Evolutionary conservation across 2,329 filamentous ascomycete species (phyloP).

Genomic region (Hymenoscyphus infarciens): DNA sequence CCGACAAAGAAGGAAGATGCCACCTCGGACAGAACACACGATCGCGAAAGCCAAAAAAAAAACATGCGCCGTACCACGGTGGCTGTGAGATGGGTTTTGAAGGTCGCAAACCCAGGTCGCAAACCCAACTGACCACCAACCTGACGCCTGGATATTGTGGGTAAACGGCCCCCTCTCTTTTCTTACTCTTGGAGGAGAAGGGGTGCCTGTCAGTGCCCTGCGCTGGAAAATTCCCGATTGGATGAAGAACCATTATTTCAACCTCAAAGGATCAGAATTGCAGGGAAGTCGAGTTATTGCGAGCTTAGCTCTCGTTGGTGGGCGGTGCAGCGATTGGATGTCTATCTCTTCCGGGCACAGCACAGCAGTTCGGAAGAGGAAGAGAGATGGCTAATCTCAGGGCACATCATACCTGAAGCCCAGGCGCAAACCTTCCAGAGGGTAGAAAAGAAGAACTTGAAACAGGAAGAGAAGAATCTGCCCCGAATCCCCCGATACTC

Average conservation of each 20-base stretch:
- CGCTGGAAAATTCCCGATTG: neutral
- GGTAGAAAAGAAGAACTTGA: neutral
- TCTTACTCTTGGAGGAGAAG: neutral
- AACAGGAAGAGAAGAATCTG: neutral
- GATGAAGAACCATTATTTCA: neutral
- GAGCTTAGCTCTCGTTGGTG: neutral
- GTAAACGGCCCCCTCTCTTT: neutral
- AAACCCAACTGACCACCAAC: neutral
- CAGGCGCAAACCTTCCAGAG: neutral
- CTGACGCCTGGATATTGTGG: neutral
- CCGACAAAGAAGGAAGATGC: neutral
- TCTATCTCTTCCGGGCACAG: neutral
- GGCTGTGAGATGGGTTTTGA: slow-evolving; percentile 7
- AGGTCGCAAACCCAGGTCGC: neutral
- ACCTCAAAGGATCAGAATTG: neutral
- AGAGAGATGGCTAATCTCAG: neutral
- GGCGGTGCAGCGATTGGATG: neutral
- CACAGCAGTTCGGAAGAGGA: neutral
- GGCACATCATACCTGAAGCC: slow-evolving; percentile 1
- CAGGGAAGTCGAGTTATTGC: neutral
- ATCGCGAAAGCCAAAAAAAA: neutral
- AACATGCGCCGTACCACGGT: slow-evolving; percentile 6
- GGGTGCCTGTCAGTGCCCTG: slow-evolving; percentile 1
- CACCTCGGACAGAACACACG: neutral
- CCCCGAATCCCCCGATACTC: neutral